A percentile compares a stretch with the other conserved stretches of the same genome.
Evolutionary conservation across 306 rosid genomes (phyloP).

Genomic region (Oemleria cerasiformis): DNA sequence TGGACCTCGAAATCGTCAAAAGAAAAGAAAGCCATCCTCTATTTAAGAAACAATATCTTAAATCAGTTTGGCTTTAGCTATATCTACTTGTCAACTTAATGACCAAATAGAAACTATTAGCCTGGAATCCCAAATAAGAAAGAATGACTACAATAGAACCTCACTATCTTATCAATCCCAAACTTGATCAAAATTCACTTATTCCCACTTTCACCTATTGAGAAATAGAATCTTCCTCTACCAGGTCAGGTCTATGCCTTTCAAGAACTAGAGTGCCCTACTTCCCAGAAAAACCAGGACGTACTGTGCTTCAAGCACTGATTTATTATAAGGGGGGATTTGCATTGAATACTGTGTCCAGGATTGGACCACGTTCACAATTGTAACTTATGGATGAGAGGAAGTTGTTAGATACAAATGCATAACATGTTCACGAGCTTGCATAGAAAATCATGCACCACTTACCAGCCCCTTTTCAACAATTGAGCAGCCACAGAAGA

Average conservation of each 20-base stretch:
- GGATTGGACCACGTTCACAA: constrained; percentile 2
- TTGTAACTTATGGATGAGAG: not conserved
- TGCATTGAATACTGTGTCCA: not conserved
- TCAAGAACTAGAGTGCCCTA: not conserved
- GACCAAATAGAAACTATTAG: no score
- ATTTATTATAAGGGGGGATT: not conserved
- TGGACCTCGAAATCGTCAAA: constrained; percentile 1
- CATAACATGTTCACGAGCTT: not conserved
- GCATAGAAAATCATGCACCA: constrained; percentile 9
- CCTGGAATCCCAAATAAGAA: no score
- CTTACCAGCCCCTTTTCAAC: constrained; percentile 97
- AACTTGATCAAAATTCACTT: not conserved
- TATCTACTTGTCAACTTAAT: not conserved
- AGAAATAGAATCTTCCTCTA: not conserved
- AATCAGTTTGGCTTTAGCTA: not conserved
- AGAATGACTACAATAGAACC: not conserved
- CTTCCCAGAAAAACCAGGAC: not conserved
- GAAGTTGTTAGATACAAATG: not conserved
- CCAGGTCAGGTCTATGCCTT: not conserved
- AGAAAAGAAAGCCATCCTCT: not conserved
- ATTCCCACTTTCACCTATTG: not conserved
- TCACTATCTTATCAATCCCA: not conserved
- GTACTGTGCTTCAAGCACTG: not conserved
- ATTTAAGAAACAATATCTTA: not conserved
- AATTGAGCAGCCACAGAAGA: constrained; percentile 93